Conservation (phyloP, 495 filamentous ascomycete genomes). For the Tuber borchii region DNA sequence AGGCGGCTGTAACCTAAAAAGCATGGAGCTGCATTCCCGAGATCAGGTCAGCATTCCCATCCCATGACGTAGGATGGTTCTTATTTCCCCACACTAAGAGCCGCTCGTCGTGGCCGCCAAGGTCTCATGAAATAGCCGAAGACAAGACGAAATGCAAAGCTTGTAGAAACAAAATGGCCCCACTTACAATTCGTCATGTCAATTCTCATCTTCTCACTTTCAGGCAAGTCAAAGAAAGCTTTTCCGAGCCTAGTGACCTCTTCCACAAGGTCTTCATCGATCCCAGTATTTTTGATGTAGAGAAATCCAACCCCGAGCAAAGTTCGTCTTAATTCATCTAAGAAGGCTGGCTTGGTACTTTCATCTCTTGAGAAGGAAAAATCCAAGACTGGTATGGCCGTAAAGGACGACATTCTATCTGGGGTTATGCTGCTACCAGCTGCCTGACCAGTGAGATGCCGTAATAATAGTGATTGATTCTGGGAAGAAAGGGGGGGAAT, state of each 20-base stretch:
- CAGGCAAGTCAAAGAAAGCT: conserved; percentile 73
- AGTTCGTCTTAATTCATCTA: conserved; percentile 65
- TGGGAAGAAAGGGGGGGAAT: conserved; percentile 10
- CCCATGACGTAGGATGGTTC: conserved; percentile 5
- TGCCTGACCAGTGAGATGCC: background rate
- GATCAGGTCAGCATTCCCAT: conserved; percentile 16
- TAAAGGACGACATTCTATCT: conserved; percentile 54
- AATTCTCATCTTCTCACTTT: conserved; percentile 61
- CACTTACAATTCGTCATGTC: conserved; percentile 41
- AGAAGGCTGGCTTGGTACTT: conserved; percentile 67
- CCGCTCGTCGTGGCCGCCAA: background rate
- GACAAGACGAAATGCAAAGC: background rate
- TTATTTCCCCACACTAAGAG: background rate
- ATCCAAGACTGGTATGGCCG: conserved; percentile 72
- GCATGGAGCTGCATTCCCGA: conserved; percentile 33
- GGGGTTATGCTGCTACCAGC: background rate
- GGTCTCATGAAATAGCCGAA: background rate
- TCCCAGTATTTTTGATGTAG: conserved; percentile 79
- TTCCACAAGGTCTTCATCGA: conserved; percentile 59
- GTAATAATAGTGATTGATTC: background rate
- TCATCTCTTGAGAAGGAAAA: conserved; percentile 57
- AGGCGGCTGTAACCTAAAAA: conserved; percentile 60
- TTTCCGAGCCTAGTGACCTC: conserved; percentile 63
- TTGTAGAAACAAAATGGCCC: background rate
- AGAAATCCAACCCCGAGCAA: conserved; percentile 89